These are phyloP conservation scores for Chrysosporium queenslandicum DNA, from an alignment of 2,329 filamentous ascomycete species.

Conservation along the genomic window DNA sequence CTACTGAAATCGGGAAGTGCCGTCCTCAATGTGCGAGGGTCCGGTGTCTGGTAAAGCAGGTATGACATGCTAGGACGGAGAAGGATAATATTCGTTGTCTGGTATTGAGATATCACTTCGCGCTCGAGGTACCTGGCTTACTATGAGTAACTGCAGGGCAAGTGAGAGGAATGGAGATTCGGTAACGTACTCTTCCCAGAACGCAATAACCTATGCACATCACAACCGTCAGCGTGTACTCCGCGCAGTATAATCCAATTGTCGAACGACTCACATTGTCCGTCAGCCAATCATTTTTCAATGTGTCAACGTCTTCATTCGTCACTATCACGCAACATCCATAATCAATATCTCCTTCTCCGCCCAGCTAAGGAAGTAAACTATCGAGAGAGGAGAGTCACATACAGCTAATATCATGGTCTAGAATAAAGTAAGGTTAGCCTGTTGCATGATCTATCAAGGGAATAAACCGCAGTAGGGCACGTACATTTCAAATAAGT, in stretches of 20 bases:
- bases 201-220: slow-evolving; percentile 68
- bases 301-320: slow-evolving; percentile 74
- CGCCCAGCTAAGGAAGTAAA: background rate
- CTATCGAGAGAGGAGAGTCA: slow-evolving; percentile 16
- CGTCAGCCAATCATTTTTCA: slow-evolving; percentile 90
- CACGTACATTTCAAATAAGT: slow-evolving; percentile 60
- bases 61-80: slow-evolving; percentile 89
- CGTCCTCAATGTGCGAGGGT: slow-evolving; percentile 48
- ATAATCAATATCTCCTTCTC: background rate
- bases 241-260: background rate
- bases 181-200: slow-evolving; percentile 79
- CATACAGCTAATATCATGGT: slow-evolving; percentile 56
- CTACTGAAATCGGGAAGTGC: slow-evolving; percentile 71
- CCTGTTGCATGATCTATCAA: background rate
- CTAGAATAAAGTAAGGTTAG: slow-evolving; percentile 30
- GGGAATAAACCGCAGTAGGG: background rate
- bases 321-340: slow-evolving; percentile 52
- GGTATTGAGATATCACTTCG: slow-evolving; percentile 70
- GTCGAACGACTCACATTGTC: slow-evolving; percentile 60
- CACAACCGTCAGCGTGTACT: slow-evolving; percentile 14
- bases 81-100: slow-evolving; percentile 76
- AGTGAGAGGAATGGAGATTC: slow-evolving; percentile 2
- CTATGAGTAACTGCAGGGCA: slow-evolving; percentile 15
- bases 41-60: slow-evolving; percentile 66
- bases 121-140: slow-evolving; percentile 63